A percentile compares a stretch with the other conserved stretches of the same genome.
Conservation (phyloP, 768 basidiomycete species). For the Serendipita sp. region DNA sequence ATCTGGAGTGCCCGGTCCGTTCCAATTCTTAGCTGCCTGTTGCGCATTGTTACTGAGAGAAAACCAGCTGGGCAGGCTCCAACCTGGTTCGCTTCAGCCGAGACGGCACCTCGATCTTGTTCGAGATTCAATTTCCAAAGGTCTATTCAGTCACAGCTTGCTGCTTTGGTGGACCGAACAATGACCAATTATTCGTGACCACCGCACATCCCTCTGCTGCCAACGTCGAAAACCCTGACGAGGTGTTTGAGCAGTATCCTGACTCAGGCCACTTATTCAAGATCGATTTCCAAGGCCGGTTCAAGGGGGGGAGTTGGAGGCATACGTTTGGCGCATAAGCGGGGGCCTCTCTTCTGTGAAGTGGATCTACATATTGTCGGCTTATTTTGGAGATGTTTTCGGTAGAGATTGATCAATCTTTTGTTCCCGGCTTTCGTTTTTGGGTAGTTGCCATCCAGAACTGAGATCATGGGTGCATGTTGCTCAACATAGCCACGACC, state of each 20-base stretch:
- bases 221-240: constrained; percentile 32
- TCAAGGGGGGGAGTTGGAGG: constrained; percentile 23
- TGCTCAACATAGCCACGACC: neutral
- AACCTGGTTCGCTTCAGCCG: constrained; percentile 38
- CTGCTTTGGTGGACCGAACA: constrained; percentile 48
- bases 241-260: constrained; percentile 32
- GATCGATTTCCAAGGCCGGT: constrained; percentile 32
- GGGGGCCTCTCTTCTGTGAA: neutral
- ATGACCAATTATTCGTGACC: constrained; percentile 50
- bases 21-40: constrained; percentile 19
- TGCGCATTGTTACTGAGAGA: neutral
- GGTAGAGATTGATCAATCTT: neutral
- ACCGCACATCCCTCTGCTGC: constrained; percentile 44
- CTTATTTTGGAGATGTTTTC: neutral
- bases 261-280: constrained; percentile 42
- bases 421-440: neutral
- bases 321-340: constrained; percentile 11
- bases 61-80: constrained; percentile 39
- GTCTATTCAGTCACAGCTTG: constrained; percentile 51
- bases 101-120: constrained; percentile 35
- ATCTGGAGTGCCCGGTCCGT: constrained; percentile 42
- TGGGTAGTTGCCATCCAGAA: neutral
- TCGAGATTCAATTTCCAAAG: constrained; percentile 44
- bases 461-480: neutral
- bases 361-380: neutral